A percentile compares a stretch with the other conserved stretches of the same genome.
Evolutionary conservation across 2,329 filamentous ascomycete species (phyloP).

Genomic region (Pseudocercospora fuligena): DNA sequence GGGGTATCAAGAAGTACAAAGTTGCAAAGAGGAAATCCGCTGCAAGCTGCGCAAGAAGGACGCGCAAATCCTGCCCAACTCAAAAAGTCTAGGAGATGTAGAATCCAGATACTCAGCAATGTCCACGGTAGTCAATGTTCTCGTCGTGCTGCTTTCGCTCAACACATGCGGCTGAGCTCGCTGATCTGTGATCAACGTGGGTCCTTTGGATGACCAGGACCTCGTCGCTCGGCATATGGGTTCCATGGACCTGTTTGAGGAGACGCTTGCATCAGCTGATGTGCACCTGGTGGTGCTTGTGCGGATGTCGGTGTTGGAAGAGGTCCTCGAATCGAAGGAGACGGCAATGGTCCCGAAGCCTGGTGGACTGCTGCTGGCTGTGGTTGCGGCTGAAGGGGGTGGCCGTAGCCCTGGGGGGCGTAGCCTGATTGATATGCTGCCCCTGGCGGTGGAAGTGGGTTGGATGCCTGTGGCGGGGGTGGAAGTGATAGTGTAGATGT

Average conservation of each 20-base stretch:
- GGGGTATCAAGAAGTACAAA: constrained; percentile 11
- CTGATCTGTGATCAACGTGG: constrained; percentile 2
- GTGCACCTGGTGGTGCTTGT: constrained; percentile 19
- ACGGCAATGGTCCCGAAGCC: constrained; percentile 27
- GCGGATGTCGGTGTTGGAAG: constrained; percentile 22
- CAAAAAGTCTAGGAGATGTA: background rate
- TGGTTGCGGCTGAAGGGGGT: constrained; percentile 30
- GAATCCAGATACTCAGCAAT: background rate
- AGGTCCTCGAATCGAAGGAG: constrained; percentile 24
- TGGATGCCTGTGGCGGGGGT: constrained; percentile 22
- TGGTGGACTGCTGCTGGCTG: constrained; percentile 25
- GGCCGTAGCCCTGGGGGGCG: constrained; percentile 27
- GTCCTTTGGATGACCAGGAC: constrained; percentile 14
- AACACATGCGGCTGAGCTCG: background rate
- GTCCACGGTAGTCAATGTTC: background rate
- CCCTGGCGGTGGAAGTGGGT: constrained; percentile 12
- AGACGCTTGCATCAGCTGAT: constrained; percentile 39
- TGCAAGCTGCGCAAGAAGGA: background rate
- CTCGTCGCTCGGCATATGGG: constrained; percentile 36
- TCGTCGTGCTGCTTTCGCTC: background rate
- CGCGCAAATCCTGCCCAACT: constrained; percentile 1
- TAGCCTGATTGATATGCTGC: constrained; percentile 24
- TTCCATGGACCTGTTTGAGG: constrained; percentile 42
- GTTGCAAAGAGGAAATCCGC: background rate
- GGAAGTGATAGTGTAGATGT: constrained; percentile 36